phyloP scores from a whole-genome alignment of 148 eudicot species.

The Dysphania ambrosioides region DNA sequence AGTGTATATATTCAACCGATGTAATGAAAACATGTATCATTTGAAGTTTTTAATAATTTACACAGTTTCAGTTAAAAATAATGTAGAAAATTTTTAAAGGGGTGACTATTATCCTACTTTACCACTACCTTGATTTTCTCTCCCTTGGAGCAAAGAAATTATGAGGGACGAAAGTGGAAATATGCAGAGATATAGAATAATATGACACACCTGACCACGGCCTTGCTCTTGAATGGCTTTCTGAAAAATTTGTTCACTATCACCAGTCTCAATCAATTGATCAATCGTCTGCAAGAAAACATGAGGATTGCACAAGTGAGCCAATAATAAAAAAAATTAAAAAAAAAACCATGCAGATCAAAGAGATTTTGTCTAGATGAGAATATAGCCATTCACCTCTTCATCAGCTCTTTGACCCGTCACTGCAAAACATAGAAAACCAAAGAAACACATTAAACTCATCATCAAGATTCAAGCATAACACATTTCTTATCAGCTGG shows the following conservation, averaged over 20 bases:
- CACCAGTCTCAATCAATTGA: conserved; percentile 86
- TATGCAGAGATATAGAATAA: not conserved
- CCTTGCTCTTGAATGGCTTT: conserved; percentile 97
- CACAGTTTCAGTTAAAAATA: too few species aligned
- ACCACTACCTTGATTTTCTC: not conserved
- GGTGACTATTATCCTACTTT: not conserved
- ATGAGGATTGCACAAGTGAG: conserved; percentile 13
- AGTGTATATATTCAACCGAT: too few species aligned
- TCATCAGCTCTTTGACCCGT: conserved; percentile 90
- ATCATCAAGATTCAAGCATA: conserved; percentile 7
- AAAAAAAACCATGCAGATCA: conserved; percentile 19
- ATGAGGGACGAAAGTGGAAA: not conserved
- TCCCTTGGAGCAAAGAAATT: not conserved
- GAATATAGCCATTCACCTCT: conserved; percentile 53
- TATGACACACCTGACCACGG: conserved; percentile 80
- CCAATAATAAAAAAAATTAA: too few species aligned
- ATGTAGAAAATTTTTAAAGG: too few species aligned
- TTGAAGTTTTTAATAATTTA: too few species aligned
- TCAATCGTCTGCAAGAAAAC: conserved; percentile 70
- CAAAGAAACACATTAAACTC: conserved; percentile 26
- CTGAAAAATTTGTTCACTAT: conserved; percentile 91
- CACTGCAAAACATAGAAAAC: conserved; percentile 46
- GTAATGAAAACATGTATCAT: too few species aligned
- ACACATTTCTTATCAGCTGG: not conserved
- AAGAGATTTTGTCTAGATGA: not conserved